Conservation (phyloP, 2,329 filamentous ascomycete genomes). For the Colletotrichum abscissum region DNA sequence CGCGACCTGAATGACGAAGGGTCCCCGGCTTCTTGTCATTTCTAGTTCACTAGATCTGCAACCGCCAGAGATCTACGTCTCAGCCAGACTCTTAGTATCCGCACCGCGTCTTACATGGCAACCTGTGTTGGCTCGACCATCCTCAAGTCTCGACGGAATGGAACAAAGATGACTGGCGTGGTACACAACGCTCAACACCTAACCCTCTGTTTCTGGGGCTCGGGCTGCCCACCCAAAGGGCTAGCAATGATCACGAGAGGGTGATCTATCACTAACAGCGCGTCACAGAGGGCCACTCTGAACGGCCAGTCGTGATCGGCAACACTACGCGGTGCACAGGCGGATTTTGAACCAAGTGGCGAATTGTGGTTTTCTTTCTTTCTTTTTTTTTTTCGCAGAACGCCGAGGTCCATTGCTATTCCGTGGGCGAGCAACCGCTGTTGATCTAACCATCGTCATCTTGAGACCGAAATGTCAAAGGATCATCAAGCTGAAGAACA, state of each 20-base stretch:
- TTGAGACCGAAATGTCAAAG: neutral
- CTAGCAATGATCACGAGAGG: constrained; percentile 12
- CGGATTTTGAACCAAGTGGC: neutral
- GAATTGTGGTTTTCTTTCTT: neutral
- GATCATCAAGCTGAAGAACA: neutral
- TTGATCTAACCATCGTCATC: neutral
- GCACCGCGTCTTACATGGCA: constrained; percentile 2
- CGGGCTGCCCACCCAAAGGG: constrained; percentile 4
- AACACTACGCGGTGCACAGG: neutral
- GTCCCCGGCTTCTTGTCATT: neutral
- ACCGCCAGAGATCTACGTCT: constrained; percentile 9
- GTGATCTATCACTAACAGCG: constrained; percentile 3
- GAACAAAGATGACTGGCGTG: constrained; percentile 17
- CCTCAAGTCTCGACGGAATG: neutral
- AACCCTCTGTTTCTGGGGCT: constrained; percentile 9
- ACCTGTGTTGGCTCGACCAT: neutral
- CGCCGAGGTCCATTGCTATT: neutral
- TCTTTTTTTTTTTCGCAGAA: neutral
- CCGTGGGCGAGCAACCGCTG: neutral
- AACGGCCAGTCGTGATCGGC: neutral
- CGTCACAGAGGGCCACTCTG: neutral
- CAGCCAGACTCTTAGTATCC: neutral
- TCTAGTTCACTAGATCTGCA: constrained; percentile 6
- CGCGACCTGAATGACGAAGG: constrained; percentile 12
- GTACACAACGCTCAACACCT: constrained; percentile 15